These are phyloP conservation scores for Boeremia lycopersici DNA, from an alignment of 2,329 filamentous ascomycete species.

Conservation along the genomic window DNA sequence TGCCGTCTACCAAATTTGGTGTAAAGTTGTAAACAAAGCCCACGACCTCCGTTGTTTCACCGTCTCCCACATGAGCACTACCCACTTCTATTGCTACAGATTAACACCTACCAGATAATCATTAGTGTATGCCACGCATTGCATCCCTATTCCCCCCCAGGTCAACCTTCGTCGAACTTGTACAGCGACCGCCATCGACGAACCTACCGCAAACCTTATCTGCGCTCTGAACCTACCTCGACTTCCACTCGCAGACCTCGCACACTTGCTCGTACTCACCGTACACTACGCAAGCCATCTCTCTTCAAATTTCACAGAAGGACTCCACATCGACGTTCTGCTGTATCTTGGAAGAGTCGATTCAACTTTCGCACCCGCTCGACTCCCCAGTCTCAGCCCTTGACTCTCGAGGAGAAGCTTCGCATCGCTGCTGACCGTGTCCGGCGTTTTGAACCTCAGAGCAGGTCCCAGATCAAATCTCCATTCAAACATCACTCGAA, in stretches of 20 bases:
- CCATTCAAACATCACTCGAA: neutral
- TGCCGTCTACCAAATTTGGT: neutral
- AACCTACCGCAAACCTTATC: neutral
- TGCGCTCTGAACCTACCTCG: neutral
- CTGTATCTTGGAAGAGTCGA: neutral
- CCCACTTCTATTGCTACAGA: neutral
- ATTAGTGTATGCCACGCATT: conserved; percentile 7
- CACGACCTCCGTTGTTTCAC: neutral
- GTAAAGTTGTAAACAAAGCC: neutral
- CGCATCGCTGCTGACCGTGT: conserved; percentile 6
- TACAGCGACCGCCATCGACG: neutral
- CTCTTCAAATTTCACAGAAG: neutral
- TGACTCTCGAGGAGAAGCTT: conserved; percentile 5
- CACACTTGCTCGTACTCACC: neutral
- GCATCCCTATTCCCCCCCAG: conserved; percentile 3
- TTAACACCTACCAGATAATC: neutral
- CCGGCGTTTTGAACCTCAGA: neutral
- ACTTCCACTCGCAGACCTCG: neutral
- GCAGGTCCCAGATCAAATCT: neutral
- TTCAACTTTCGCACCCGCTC: neutral
- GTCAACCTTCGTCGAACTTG: neutral
- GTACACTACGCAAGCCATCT: neutral
- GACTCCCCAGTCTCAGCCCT: neutral
- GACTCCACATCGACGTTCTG: neutral
- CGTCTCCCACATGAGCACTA: neutral